These are phyloP conservation scores for Yamadazyma spencermartinsiae DNA, from an alignment of 1,139 yeast genomes.

Conservation along the genomic window DNA sequence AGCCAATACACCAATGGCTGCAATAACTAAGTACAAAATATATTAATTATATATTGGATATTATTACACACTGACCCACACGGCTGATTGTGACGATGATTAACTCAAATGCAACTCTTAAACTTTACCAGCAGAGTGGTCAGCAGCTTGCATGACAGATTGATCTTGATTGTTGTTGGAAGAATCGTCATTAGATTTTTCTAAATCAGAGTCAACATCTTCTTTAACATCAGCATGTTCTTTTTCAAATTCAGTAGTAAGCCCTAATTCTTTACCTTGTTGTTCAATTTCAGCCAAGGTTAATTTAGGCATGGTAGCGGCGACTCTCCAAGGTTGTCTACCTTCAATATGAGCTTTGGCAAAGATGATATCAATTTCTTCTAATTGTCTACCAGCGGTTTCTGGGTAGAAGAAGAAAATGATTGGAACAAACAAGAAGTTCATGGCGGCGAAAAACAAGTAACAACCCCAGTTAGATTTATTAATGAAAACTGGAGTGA, in stretches of 20 bases:
- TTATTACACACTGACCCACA: conserved; percentile 2
- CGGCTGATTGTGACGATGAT: background rate
- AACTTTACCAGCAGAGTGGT: conserved; percentile 13
- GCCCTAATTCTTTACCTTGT: conserved; percentile 48
- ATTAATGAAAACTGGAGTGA: conserved; percentile 42
- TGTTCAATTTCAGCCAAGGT: conserved; percentile 44
- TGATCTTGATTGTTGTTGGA: conserved; percentile 10
- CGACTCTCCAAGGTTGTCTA: conserved; percentile 49
- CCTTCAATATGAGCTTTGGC: conserved; percentile 49
- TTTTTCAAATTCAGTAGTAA: conserved; percentile 43
- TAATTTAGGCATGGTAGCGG: conserved; percentile 49
- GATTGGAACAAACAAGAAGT: conserved; percentile 36
- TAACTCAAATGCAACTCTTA: conserved; percentile 5
- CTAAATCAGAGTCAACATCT: conserved; percentile 21
- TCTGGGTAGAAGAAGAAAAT: conserved; percentile 48
- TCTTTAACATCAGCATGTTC: conserved; percentile 34
- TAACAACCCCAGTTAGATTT: conserved; percentile 41
- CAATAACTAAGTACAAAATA: too few relatives aligned
- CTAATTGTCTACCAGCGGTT: conserved; percentile 47
- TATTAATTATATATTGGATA: conserved; percentile 4
- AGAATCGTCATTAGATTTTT: conserved; percentile 15
- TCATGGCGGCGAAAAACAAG: conserved; percentile 40
- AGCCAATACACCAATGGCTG: too few relatives aligned
- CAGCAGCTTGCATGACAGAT: conserved; percentile 9
- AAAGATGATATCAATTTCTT: conserved; percentile 43